Percentiles rank a stretch among this genome's conserved stretches.
phyloP scores from a whole-genome alignment of 768 basidiomycete species.

The Coprinopsis strossmayeri region DNA sequence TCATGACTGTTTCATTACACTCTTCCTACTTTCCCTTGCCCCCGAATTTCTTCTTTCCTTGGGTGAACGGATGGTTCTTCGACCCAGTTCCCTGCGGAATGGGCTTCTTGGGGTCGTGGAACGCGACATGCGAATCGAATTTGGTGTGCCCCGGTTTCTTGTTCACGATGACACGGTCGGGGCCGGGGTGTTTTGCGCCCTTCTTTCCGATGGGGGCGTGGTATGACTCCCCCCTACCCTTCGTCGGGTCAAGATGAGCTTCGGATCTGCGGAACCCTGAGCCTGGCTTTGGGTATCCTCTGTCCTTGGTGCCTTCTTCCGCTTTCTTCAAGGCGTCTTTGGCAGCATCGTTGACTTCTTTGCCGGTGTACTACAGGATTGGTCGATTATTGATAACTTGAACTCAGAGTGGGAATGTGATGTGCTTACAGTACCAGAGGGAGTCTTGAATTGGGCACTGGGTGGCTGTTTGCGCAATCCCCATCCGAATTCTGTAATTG shows the following conservation, averaged over 20 bases:
- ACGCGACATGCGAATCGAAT: constrained; percentile 5
- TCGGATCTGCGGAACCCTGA: constrained; percentile 7
- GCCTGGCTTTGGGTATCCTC: constrained; percentile 5
- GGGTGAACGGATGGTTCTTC: constrained; percentile 4
- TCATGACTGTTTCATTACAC: not conserved
- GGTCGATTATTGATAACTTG: not conserved
- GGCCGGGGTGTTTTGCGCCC: constrained; percentile 1
- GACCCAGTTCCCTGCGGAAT: constrained; percentile 5
- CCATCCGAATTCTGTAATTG: not conserved
- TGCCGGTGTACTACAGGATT: constrained; percentile 1
- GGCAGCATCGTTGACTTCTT: constrained; percentile 7
- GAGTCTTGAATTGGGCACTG: not conserved
- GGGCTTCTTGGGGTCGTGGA: constrained; percentile 7
- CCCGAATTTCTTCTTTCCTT: constrained; percentile 1
- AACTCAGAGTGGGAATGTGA: not conserved
- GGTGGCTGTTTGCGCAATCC: not conserved
- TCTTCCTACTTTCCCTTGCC: not conserved
- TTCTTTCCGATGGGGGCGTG: constrained; percentile 7
- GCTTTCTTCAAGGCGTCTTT: constrained; percentile 5
- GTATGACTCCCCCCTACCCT: constrained; percentile 4
- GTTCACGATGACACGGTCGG: constrained; percentile 6
- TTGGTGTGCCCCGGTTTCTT: constrained; percentile 3
- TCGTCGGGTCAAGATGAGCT: constrained; percentile 5
- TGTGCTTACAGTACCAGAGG: not conserved
- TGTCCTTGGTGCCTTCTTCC: not conserved